A percentile compares a stretch with the other conserved stretches of the same genome.
Evolutionary conservation across 192 early-diverging fungal species (phyloP).

Genomic region (Gonapodya sp.): DNA sequence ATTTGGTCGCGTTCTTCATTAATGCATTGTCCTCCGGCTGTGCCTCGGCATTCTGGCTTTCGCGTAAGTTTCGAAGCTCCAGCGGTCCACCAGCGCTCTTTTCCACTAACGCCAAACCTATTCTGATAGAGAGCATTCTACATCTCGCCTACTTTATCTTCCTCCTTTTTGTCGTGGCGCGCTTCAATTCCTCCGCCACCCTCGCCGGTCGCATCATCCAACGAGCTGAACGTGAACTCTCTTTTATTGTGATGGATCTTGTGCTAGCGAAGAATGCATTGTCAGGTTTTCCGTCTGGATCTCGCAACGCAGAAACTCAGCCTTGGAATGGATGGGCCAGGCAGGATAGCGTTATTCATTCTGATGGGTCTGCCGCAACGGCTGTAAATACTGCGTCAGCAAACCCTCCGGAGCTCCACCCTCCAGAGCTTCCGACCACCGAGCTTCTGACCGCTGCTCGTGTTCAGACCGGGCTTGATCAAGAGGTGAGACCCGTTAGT

Average conservation of each 20-base stretch:
- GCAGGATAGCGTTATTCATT: conserved; percentile 3
- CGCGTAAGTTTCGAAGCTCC: neutral
- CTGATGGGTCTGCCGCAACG: no score
- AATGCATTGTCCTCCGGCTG: neutral
- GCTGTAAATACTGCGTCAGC: no score
- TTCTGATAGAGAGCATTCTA: neutral
- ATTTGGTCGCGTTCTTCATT: neutral
- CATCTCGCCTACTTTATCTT: neutral
- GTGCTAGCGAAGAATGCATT: neutral
- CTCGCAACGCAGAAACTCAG: neutral
- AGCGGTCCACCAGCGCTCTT: neutral
- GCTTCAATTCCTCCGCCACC: neutral
- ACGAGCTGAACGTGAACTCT: neutral
- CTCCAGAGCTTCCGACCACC: no score
- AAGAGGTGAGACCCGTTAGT: no score
- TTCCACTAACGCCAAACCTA: neutral
- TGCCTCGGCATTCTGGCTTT: neutral
- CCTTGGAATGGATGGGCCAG: neutral
- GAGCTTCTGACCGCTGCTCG: no score
- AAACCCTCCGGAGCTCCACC: no score
- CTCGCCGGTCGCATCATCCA: neutral
- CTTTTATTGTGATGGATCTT: neutral
- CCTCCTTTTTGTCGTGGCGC: neutral
- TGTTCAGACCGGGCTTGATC: no score
- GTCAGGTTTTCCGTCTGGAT: neutral